Evolutionary conservation across 805 yeast species (phyloP), one percentile per base, ranked within the genome.

Genomic region (Candida vartiovaarae): DNA sequence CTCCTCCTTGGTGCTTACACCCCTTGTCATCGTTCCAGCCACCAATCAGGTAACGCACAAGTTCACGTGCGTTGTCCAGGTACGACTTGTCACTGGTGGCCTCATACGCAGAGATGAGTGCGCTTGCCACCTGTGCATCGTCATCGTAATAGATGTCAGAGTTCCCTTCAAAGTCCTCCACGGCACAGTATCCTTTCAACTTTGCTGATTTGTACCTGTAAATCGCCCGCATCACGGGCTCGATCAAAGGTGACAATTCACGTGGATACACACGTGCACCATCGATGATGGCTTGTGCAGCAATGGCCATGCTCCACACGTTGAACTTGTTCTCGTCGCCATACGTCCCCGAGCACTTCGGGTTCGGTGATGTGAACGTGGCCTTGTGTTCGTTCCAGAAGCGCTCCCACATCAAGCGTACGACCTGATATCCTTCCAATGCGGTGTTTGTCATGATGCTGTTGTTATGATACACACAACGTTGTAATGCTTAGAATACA

Each of bases 41-140:
- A 8, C 81, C 78, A 76, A 80, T 75, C 48, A 82, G 60, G 52
- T 81, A 81, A 35, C 77, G 60, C 44, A 74, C 79, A 52, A 79
- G 65, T 49, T 78, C 83, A 40, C 76, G 66, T 6, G 80, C 84
- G 51, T 68, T 66, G 51, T 74, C 78, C 47, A 82, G 64, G 55
- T 68, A 78, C 38, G 65, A 64, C 51, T 64, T 64, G 48, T 80
- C 74, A 2, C 74, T 75, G 1, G 87, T 80, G 25, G 78, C 85
- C 54, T 81, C 88, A 55, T 77, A 82, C 2, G 85, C 84, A 3
- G 79, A 72, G 45, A 83, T 64, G 51, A 80, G 66, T 3, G 81
- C 82, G 52, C 79, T 68, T 11, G 84, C 82, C 10, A 82, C 77
- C 57, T 82, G 90, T 3, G 89, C 90, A 56, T 82, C 84, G 55